Percentiles rank a stretch among this genome's conserved stretches.
Conservation (phyloP, 2,329 filamentous ascomycete species). For the Penicillium sp. region DNA sequence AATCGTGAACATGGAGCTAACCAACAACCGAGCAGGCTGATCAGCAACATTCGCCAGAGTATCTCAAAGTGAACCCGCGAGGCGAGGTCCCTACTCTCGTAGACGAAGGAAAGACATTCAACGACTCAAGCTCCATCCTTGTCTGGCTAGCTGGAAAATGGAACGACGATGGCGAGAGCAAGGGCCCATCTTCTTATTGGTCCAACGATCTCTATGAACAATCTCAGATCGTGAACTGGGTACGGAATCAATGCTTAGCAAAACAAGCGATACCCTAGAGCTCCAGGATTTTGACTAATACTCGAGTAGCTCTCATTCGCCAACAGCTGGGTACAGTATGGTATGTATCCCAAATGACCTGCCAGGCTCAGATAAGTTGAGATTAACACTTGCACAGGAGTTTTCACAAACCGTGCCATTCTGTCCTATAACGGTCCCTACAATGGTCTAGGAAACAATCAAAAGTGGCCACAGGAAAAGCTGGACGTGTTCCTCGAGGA, state of each 20-base stretch:
- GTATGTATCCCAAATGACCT: neutral
- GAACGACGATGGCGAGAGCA: neutral
- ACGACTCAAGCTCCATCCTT: neutral
- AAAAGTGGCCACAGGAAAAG: no score
- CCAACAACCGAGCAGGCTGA: neutral
- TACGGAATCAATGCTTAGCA: neutral
- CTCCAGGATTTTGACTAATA: no score
- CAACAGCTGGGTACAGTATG: neutral
- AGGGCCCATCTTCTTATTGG: neutral
- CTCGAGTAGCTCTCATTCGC: neutral
- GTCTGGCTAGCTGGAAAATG: neutral
- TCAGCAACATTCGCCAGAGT: neutral
- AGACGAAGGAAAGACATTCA: neutral
- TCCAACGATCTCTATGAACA: neutral
- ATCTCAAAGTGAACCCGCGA: neutral
- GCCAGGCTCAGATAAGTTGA: no score
- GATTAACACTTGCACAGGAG: neutral
- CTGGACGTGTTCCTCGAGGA: neutral
- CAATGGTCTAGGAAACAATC: neutral
- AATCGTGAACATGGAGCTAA: neutral
- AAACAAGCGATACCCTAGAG: no score
- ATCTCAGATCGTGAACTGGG: neutral
- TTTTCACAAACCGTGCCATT: neutral
- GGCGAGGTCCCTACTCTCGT: slow-evolving; percentile 1
- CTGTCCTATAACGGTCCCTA: neutral